These are phyloP conservation scores for Amphicarpaea edgeworthii DNA, from an alignment of 306 rosid genomes.

Conservation along the genomic window DNA sequence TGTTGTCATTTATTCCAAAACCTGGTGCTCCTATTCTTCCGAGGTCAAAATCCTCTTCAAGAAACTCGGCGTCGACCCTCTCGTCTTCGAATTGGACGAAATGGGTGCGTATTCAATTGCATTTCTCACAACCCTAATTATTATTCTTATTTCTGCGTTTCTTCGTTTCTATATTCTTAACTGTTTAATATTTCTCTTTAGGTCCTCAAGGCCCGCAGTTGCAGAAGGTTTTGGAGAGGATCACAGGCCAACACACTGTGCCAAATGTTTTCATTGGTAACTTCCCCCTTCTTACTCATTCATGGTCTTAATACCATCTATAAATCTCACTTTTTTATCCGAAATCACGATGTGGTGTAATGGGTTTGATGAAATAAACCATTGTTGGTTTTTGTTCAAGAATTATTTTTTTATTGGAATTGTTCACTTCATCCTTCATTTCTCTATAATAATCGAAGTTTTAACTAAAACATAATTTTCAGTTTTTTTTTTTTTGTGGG, in stretches of 20 bases:
- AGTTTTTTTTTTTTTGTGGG: constrained; percentile 8
- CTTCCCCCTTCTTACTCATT: no score
- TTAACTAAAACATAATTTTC: constrained; percentile 1
- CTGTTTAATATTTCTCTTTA: no score
- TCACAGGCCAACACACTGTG: constrained; percentile 93
- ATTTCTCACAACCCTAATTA: constrained; percentile 11
- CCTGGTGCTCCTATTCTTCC: constrained; percentile 95
- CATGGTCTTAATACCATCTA: no score
- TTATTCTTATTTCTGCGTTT: no score
- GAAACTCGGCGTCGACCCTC: constrained; percentile 71
- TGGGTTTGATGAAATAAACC: no score
- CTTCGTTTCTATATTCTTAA: no score
- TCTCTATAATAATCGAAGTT: neutral
- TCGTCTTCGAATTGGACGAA: constrained; percentile 91
- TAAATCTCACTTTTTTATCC: no score
- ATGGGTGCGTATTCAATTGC: constrained; percentile 61
- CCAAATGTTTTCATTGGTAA: constrained; percentile 97
- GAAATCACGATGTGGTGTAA: no score
- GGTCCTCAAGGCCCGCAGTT: constrained; percentile 98
- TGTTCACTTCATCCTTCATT: neutral
- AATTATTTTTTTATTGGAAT: neutral
- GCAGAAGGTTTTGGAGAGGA: constrained; percentile 85
- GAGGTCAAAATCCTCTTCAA: constrained; percentile 88
- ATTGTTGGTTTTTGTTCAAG: neutral
- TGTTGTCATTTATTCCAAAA: constrained; percentile 90